Percentiles rank a stretch among this genome's conserved stretches.
Evolutionary conservation across 352 stramenopile genomes (phyloP).

Genomic region (Phytophthora chlamydospora): DNA sequence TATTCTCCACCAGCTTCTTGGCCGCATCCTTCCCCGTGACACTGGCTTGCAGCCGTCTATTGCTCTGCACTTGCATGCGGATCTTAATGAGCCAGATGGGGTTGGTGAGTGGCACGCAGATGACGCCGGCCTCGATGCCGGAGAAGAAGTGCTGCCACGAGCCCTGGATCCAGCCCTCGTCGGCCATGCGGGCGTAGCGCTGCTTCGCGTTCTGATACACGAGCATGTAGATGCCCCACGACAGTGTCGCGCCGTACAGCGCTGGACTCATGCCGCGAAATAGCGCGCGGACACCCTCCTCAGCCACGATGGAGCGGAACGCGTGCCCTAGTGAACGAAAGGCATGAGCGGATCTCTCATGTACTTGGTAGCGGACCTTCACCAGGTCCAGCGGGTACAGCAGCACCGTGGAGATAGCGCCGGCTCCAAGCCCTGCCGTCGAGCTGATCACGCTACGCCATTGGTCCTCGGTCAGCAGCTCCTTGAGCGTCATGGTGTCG

Average conservation of each 20-base stretch:
- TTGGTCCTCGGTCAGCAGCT: conserved; percentile 65
- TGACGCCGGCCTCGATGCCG: conserved; percentile 74
- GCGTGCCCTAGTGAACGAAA: conserved; percentile 77
- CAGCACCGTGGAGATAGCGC: conserved; percentile 79
- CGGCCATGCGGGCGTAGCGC: conserved; percentile 72
- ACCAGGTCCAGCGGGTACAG: conserved; percentile 98
- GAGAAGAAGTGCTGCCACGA: conserved; percentile 88
- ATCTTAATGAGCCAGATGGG: conserved; percentile 99
- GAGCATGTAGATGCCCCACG: conserved; percentile 99
- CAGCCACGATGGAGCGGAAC: conserved; percentile 75
- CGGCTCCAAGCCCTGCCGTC: conserved; percentile 71
- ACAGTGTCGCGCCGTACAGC: conserved; percentile 95
- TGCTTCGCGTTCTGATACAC: conserved; percentile 97
- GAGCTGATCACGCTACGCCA: conserved; percentile 75
- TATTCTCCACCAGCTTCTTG: conserved; percentile 55
- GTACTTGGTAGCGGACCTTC: conserved; percentile 97
- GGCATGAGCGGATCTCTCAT: conserved; percentile 80
- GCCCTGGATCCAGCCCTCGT: conserved; percentile 72
- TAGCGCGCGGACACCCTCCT: conserved; percentile 90
- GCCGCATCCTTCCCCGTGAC: conserved; percentile 59
- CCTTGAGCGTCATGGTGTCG: conserved; percentile 40
- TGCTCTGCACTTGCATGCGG: conserved; percentile 93
- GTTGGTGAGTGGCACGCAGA: conserved; percentile 98
- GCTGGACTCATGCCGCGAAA: conserved; percentile 96
- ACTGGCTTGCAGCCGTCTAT: conserved; percentile 49